Evolutionary conservation across 352 stramenopile genomes (phyloP), one percentile per base, ranked within the genome.

Genomic region (Globisporangium recalcitrans): DNA sequence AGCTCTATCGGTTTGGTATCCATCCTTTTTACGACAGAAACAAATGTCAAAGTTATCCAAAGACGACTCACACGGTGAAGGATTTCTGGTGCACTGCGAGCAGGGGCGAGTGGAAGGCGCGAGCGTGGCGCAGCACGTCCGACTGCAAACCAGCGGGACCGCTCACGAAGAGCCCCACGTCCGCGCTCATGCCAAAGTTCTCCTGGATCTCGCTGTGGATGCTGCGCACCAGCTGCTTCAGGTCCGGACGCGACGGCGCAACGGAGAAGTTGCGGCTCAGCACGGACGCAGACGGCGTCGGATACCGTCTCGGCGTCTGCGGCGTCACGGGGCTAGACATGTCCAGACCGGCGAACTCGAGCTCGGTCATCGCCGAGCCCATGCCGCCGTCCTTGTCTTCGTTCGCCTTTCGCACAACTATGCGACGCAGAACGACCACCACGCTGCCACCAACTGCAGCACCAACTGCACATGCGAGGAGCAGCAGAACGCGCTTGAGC

Each of bases 191-290:
- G 6, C 77, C 77, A 36, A 74, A 86, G 51, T 75, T 74, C 56
- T 86, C 73, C 14, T 72, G 71, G 54, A 86, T 79, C 51, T 86
- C 75, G 54, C 64, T 63, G 48, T 84, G 75, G 31, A 81, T 67
- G 7, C 64, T 53, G 40, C 55, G 58, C 38, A 86, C 47, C 27
- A 68, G 57, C 14, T 66, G 63, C 29, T 46, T 38, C 21, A 84
- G 66, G 11, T 86, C 73, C 13, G 77, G 77, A 22, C 77, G 74
- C n/a, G 73, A 36, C 24, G 67, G 69, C 34, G 72, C 69, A 3
- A 86, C 62, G 22, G 71, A 48, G 51, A 86, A 84, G 48, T 60
- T 65, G 4, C 65, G 67, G 29, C 58, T 49, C 27, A 81, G 67
- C 32, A 70, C 46, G 1, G 70, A 76, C 31, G 77, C 58, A 24